Conservation (phyloP, 2,329 filamentous ascomycete genomes). For the Ophiostoma tasmaniense region DNA sequence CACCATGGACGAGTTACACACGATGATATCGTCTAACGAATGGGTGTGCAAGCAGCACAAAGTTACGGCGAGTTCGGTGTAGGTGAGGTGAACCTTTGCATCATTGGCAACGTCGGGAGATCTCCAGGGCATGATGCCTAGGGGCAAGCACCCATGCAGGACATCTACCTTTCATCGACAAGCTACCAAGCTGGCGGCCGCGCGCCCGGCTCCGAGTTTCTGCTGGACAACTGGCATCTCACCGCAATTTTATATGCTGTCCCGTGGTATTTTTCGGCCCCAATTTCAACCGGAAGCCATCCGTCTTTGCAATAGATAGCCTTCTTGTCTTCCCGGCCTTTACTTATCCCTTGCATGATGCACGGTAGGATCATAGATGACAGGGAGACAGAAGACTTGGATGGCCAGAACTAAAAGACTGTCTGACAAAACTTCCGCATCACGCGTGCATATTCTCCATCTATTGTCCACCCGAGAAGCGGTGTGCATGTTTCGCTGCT, state of each 20-base stretch:
- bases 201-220: background rate
- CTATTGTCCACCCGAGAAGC: background rate
- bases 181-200: background rate
- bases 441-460: background rate
- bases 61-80: background rate
- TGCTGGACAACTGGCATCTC: background rate
- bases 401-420: background rate
- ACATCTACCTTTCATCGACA: background rate
- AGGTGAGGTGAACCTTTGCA: background rate
- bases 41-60: background rate
- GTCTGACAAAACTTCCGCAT: slow-evolving; percentile 1
- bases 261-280: background rate
- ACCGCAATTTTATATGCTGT: background rate
- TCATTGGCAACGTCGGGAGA: background rate
- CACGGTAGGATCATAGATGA: background rate
- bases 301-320: background rate
- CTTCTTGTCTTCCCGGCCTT: background rate
- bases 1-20: background rate
- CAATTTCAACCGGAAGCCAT: background rate
- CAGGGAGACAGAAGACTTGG: background rate
- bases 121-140: background rate
- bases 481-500: background rate
- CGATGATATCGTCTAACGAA: background rate
- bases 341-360: background rate
- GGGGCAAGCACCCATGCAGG: background rate